A percentile compares a stretch with the other conserved stretches of the same genome.
phyloP scores from a whole-genome alignment of 1,284 basidiomycete genomes.

The Pholiota adiposa region DNA sequence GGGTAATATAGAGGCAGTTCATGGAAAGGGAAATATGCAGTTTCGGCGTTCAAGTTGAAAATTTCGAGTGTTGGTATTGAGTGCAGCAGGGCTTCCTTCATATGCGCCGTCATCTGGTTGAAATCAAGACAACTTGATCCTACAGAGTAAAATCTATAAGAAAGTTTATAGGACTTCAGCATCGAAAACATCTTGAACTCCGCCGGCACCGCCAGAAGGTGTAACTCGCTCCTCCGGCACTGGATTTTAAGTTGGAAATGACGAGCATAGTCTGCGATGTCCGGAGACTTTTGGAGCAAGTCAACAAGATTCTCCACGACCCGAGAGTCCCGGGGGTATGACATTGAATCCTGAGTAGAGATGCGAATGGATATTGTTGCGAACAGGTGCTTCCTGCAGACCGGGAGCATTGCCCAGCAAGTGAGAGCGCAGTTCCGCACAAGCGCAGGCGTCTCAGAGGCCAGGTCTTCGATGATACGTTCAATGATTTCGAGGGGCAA shows the following conservation, averaged over 20 bases:
- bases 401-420: not conserved
- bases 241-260: not conserved
- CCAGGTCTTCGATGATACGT: too few species aligned
- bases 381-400: not conserved
- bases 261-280: not conserved
- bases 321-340: too few species aligned
- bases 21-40: not conserved
- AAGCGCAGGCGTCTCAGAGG: too few species aligned
- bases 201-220: not conserved
- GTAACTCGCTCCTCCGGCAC: not conserved
- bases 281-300: not conserved
- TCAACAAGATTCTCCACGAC: not conserved
- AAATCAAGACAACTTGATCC: not conserved
- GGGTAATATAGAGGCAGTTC: not conserved
- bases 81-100: too few species aligned
- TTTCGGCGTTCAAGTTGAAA: not conserved
- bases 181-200: not conserved
- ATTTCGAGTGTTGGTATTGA: not conserved
- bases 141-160: not conserved
- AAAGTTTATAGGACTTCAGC: not conserved
- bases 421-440: not conserved
- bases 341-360: too few species aligned
- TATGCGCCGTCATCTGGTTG: too few species aligned
- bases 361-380: not conserved
- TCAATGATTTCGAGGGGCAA: too few species aligned